A percentile compares a stretch with the other conserved stretches of the same genome.
phyloP scores from a whole-genome alignment of 768 basidiomycete genomes.

The Boletus rubroflammeus region DNA sequence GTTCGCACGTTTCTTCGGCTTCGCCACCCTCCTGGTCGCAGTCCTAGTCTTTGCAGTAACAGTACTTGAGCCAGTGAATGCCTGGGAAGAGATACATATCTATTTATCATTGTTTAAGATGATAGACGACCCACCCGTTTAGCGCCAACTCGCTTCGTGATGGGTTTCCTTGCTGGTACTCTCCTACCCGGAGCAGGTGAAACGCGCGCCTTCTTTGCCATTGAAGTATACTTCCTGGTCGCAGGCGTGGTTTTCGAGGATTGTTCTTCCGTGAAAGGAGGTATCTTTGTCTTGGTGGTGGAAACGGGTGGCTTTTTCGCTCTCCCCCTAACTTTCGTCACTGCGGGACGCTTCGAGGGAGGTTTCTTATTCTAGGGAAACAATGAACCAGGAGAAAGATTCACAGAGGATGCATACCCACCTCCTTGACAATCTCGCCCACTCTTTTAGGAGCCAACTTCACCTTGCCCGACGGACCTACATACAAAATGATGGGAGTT shows the following conservation, averaged over 20 bases:
- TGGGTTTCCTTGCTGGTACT: slow-evolving; percentile 5
- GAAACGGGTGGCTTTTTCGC: background rate
- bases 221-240: slow-evolving; percentile 22
- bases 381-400: background rate
- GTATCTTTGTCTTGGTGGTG: background rate
- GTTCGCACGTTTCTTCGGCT: background rate
- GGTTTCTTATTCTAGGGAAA: slow-evolving; percentile 14
- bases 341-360: background rate
- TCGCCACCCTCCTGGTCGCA: background rate
- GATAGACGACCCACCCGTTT: slow-evolving; percentile 8
- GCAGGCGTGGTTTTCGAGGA: background rate
- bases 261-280: background rate
- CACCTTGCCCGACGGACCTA: slow-evolving; percentile 29
- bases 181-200: slow-evolving; percentile 5
- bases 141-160: background rate
- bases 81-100: background rate
- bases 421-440: slow-evolving; percentile 15
- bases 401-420: background rate
- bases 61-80: background rate
- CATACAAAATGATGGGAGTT: background rate
- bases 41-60: background rate
- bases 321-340: background rate
- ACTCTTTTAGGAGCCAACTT: slow-evolving; percentile 19
- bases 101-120: background rate
- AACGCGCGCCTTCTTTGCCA: slow-evolving; percentile 24